phyloP scores from a whole-genome alignment of 768 basidiomycete genomes.

The Tephrocybe sp. region DNA sequence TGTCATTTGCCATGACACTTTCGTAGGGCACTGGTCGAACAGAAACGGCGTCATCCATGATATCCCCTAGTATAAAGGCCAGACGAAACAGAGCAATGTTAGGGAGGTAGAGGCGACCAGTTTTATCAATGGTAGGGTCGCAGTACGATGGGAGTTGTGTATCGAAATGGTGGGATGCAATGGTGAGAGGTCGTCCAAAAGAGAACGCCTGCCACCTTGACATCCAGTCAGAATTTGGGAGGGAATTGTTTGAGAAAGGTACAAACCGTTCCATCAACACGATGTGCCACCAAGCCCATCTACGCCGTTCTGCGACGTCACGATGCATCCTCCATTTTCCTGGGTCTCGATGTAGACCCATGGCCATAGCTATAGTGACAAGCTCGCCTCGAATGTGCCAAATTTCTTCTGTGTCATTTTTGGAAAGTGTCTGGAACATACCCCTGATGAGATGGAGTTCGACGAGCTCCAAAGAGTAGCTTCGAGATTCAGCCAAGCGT shows the following conservation, averaged over 20 bases:
- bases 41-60: constrained; percentile 83
- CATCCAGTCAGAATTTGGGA: constrained; percentile 9
- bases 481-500: constrained; percentile 54
- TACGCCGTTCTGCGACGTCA: constrained; percentile 69
- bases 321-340: constrained; percentile 70
- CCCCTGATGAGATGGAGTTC: constrained; percentile 69
- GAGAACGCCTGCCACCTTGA: constrained; percentile 84
- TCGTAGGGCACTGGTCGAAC: constrained; percentile 79
- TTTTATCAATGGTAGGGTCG: constrained; percentile 60
- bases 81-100: constrained; percentile 74
- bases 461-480: constrained; percentile 69
- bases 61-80: constrained; percentile 78
- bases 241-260: constrained; percentile 6
- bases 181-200: constrained; percentile 75
- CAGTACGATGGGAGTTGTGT: constrained; percentile 72
- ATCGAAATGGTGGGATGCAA: constrained; percentile 82
- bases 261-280: constrained; percentile 72
- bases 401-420: constrained; percentile 77
- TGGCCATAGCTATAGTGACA: constrained; percentile 70
- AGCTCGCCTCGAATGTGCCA: constrained; percentile 77
- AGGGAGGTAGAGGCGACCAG: constrained; percentile 65
- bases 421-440: constrained; percentile 71
- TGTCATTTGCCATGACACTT: constrained; percentile 68
- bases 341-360: constrained; percentile 88
- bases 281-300: constrained; percentile 94